These are phyloP conservation scores for Penicillium sp. DNA, from an alignment of 2,329 filamentous ascomycete genomes.

Conservation along the genomic window DNA sequence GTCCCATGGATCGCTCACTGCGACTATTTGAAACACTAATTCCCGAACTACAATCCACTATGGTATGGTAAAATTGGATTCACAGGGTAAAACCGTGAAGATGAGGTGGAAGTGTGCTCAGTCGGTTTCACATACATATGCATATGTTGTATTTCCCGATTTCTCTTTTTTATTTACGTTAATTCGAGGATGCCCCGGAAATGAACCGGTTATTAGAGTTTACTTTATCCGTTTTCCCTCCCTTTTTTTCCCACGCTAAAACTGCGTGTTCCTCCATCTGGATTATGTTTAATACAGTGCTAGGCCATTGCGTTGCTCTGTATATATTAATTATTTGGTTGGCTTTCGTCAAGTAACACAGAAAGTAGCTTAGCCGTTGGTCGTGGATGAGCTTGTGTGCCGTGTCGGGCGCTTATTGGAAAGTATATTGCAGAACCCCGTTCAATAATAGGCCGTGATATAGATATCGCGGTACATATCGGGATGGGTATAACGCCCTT, in stretches of 20 bases:
- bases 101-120: neutral
- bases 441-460: neutral
- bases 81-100: neutral
- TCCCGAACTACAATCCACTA: neutral
- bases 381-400: conserved; percentile 1
- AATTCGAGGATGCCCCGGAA: conserved; percentile 7
- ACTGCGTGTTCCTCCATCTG: conserved; percentile 2
- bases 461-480: neutral
- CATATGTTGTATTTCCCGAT: neutral
- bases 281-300: neutral
- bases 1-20: neutral
- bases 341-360: neutral
- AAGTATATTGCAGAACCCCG: neutral
- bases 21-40: neutral
- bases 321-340: neutral
- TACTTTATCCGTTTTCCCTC: neutral
- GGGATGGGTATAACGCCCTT: neutral
- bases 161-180: neutral
- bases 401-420: conserved; percentile 17
- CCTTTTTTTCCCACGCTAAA: conserved; percentile 2
- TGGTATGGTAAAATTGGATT: neutral
- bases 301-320: conserved; percentile 4
- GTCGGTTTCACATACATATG: conserved; percentile 8
- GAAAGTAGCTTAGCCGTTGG: neutral
- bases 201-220: conserved; percentile 6